Conservation (phyloP, 345 rosid genomes). For the Linum trigynum region DNA sequence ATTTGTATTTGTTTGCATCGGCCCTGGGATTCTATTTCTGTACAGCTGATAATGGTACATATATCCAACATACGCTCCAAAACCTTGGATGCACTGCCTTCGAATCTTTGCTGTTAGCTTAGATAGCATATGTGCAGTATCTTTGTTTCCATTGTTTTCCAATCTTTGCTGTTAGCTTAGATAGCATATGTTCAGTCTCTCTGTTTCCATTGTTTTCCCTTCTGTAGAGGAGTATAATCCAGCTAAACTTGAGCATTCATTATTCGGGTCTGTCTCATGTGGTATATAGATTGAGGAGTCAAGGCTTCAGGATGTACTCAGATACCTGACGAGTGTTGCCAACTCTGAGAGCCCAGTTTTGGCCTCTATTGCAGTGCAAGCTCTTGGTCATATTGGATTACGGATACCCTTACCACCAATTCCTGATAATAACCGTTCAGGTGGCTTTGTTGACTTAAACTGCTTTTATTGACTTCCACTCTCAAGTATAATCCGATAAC, state of each 20-base stretch:
- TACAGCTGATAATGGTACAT: too few relatives aligned
- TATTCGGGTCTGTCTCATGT: slow-evolving; percentile 9
- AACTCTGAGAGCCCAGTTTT: slow-evolving; percentile 58
- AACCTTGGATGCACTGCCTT: neutral
- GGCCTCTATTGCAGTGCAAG: slow-evolving; percentile 92
- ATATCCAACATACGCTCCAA: neutral
- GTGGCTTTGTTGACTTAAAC: slow-evolving; percentile 29
- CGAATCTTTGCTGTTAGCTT: neutral
- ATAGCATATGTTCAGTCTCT: neutral
- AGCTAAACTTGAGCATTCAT: neutral
- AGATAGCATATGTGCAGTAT: neutral
- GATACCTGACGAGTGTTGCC: slow-evolving; percentile 57
- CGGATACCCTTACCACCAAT: slow-evolving; percentile 57
- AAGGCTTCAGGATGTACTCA: slow-evolving; percentile 50
- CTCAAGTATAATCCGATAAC: slow-evolving; percentile 11
- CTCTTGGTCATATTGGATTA: slow-evolving; percentile 86
- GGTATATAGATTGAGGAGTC: slow-evolving; percentile 50
- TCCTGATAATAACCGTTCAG: slow-evolving; percentile 44
- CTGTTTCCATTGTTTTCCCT: neutral
- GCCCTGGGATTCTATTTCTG: too few relatives aligned
- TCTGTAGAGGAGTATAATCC: neutral
- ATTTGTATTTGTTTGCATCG: too few relatives aligned
- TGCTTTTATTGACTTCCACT: slow-evolving; percentile 4
- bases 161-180: neutral
- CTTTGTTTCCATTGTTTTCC: neutral